Conservation (phyloP, 257 asterid genomes). For the Fraxinus anomala region DNA sequence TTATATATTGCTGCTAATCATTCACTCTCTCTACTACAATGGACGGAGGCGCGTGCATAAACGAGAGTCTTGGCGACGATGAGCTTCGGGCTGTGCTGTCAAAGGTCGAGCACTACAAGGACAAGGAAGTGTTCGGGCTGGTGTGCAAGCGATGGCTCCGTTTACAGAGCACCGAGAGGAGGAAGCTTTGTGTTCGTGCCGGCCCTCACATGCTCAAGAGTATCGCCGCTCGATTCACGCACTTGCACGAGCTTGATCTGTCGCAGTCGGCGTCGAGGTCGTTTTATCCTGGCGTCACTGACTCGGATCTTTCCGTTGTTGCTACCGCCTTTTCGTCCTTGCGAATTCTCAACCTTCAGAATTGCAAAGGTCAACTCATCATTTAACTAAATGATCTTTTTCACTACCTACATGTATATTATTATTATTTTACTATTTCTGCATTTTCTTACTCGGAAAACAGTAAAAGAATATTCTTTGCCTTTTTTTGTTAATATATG, state of each 20-base stretch:
- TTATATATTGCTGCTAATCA: not conserved
- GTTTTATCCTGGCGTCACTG: constrained; percentile 89
- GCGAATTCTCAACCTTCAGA: constrained; percentile 53
- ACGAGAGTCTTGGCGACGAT: constrained; percentile 74
- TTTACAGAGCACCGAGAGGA: constrained; percentile 79
- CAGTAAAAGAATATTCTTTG: not conserved
- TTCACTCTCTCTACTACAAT: not conserved
- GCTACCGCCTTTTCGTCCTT: constrained; percentile 65
- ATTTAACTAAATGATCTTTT: not conserved
- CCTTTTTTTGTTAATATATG: not conserved
- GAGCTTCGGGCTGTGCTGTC: constrained; percentile 72
- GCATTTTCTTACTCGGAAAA: not conserved
- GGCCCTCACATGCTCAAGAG: constrained; percentile 91
- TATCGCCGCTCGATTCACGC: constrained; percentile 76
- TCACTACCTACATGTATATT: not conserved
- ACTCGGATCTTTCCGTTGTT: constrained; percentile 76
- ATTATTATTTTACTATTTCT: not conserved
- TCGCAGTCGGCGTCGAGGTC: constrained; percentile 85
- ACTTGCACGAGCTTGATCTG: constrained; percentile 72
- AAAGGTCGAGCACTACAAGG: constrained; percentile 52
- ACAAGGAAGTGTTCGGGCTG: constrained; percentile 76
- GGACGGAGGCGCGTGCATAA: constrained; percentile 45
- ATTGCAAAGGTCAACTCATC: constrained; percentile 67
- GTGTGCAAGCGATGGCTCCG: constrained; percentile 95
- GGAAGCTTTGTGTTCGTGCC: constrained; percentile 77